phyloP scores from a whole-genome alignment of 1,139 yeast genomes.

The Candida anutae region DNA sequence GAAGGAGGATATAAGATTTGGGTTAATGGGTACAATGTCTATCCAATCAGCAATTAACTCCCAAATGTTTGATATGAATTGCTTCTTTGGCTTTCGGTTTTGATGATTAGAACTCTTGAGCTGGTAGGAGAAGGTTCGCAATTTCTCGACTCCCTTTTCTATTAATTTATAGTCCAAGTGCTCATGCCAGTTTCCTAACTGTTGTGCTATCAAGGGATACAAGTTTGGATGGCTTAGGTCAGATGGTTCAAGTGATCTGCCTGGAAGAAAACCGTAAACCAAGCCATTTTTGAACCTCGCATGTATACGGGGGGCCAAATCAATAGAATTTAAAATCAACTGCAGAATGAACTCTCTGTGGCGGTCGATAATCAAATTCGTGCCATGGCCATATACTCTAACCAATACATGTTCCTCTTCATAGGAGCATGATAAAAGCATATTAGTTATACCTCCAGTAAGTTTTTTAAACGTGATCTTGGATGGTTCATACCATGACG shows the following conservation, averaged over 20 bases:
- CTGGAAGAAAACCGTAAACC: constrained; percentile 63
- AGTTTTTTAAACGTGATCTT: constrained; percentile 30
- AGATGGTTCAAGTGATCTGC: constrained; percentile 51
- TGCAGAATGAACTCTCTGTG: constrained; percentile 73
- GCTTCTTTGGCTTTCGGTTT: constrained; percentile 16
- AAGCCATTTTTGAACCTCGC: constrained; percentile 70
- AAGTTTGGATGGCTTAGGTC: constrained; percentile 44
- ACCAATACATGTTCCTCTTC: constrained; percentile 37
- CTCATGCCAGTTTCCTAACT: constrained; percentile 68
- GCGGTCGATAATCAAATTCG: constrained; percentile 65
- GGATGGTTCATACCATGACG: constrained; percentile 20
- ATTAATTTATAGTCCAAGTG: constrained; percentile 37
- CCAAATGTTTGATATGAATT: constrained; percentile 46
- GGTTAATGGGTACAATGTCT: constrained; percentile 45
- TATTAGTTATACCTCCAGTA: constrained; percentile 79
- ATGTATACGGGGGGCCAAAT: constrained; percentile 62
- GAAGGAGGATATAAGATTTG: constrained; percentile 36
- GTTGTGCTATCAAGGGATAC: constrained; percentile 55
- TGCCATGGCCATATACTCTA: constrained; percentile 72
- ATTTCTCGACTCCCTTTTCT: constrained; percentile 42
- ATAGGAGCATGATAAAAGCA: constrained; percentile 49
- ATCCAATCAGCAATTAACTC: constrained; percentile 57
- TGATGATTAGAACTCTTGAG: constrained; percentile 4
- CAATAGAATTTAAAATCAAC: constrained; percentile 49
- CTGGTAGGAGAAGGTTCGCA: constrained; percentile 31